Evolutionary conservation across 2,329 filamentous ascomycete species (phyloP).

Genomic region (Colletotrichum higginsianum): DNA sequence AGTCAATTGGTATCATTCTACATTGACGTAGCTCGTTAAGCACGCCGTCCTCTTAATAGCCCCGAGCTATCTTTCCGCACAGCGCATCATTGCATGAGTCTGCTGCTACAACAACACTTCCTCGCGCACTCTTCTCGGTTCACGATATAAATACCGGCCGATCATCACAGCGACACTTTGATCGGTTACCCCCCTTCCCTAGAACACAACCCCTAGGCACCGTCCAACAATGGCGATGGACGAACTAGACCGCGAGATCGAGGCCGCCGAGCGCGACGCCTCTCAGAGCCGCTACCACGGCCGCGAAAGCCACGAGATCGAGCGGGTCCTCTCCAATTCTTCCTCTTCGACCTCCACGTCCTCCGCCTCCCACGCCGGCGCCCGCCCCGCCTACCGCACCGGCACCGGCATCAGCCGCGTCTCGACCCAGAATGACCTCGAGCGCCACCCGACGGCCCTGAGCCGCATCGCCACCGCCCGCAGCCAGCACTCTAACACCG

Average conservation of each 20-base stretch:
- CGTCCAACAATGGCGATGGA: constrained; percentile 59
- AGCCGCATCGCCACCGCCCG: constrained; percentile 79
- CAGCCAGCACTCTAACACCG: constrained; percentile 80
- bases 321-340: constrained; percentile 70
- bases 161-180: neutral
- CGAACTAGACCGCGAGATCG: constrained; percentile 68
- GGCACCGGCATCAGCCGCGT: constrained; percentile 68
- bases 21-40: constrained; percentile 30
- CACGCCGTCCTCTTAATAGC: constrained; percentile 25
- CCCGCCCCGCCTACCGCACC: constrained; percentile 54
- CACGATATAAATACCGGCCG: constrained; percentile 8
- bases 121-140: neutral
- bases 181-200: neutral
- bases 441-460: constrained; percentile 78
- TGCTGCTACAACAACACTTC: neutral
- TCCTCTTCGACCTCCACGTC: constrained; percentile 66
- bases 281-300: constrained; percentile 56
- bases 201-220: constrained; percentile 7
- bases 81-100: constrained; percentile 28
- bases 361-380: constrained; percentile 51
- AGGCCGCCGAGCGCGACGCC: constrained; percentile 69
- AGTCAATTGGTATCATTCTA: constrained; percentile 14
- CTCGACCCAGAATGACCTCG: constrained; percentile 77
- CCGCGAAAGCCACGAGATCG: constrained; percentile 69
- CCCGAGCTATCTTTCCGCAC: constrained; percentile 13